Conservation (phyloP, 2,329 filamentous ascomycete species). For the Phialemoniopsis sp. region DNA sequence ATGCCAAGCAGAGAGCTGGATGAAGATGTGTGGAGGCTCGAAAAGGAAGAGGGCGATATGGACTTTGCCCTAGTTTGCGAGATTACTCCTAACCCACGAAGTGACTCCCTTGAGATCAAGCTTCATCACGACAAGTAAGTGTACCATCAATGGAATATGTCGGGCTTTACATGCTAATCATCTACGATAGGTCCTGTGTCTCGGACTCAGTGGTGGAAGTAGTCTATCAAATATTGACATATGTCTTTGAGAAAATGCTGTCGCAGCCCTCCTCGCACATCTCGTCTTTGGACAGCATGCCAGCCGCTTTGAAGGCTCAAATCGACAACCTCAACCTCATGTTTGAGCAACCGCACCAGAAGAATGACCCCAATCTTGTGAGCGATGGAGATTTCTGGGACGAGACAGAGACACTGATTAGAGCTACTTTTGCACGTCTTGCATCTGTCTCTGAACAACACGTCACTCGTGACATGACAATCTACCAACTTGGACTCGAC, state of each 20-base stretch:
- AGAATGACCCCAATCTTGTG: no score
- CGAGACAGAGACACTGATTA: constrained; percentile 45
- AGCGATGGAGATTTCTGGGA: constrained; percentile 36
- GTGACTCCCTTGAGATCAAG: constrained; percentile 51
- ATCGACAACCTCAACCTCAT: neutral
- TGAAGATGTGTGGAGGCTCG: constrained; percentile 48
- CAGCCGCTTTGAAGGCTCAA: constrained; percentile 8
- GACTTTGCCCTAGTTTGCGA: constrained; percentile 73
- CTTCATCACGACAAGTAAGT: constrained; percentile 58
- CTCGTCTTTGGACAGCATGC: constrained; percentile 9
- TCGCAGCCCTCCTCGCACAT: constrained; percentile 22
- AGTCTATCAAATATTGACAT: constrained; percentile 18
- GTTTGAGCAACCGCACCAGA: neutral
- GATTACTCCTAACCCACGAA: constrained; percentile 50
- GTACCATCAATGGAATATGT: neutral
- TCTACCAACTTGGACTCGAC: constrained; percentile 86
- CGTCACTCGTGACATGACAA: constrained; percentile 62
- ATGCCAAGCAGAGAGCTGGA: constrained; percentile 56
- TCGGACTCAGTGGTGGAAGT: constrained; percentile 12
- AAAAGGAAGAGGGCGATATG: constrained; percentile 46
- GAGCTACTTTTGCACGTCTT: constrained; percentile 53
- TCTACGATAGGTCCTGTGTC: constrained; percentile 16
- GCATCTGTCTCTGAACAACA: constrained; percentile 42
- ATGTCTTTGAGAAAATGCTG: constrained; percentile 18
- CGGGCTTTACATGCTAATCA: constrained; percentile 5